Evolutionary conservation across 192 early-diverging fungal genomes (phyloP).

Genomic region (Chytriomyces sp.): DNA sequence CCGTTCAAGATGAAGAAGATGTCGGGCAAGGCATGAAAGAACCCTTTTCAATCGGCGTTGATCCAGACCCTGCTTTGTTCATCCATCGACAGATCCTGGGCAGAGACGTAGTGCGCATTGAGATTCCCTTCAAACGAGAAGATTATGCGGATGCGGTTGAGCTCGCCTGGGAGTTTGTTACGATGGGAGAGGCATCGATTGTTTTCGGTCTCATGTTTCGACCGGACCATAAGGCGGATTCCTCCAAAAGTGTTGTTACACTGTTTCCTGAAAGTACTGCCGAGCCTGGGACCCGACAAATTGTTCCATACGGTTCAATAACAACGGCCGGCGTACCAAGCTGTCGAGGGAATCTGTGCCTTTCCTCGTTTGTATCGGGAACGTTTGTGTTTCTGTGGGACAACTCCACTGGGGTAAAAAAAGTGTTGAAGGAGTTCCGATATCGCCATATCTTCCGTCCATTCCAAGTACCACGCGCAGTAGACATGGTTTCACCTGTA

Average conservation of each 20-base stretch:
- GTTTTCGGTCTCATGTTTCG: constrained; percentile 35
- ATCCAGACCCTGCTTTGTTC: background rate
- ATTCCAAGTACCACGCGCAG: constrained; percentile 34
- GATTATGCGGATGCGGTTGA: constrained; percentile 13
- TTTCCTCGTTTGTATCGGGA: constrained; percentile 31
- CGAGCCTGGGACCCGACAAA: constrained; percentile 28
- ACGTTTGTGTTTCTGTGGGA: constrained; percentile 40
- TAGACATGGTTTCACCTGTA: background rate
- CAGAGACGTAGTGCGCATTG: constrained; percentile 24
- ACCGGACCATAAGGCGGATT: constrained; percentile 23
- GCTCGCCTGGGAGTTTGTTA: constrained; percentile 39
- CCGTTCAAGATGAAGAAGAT: background rate
- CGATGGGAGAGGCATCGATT: constrained; percentile 26
- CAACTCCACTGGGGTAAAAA: constrained; percentile 34
- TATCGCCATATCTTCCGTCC: constrained; percentile 22
- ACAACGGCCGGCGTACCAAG: background rate
- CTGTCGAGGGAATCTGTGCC: constrained; percentile 29
- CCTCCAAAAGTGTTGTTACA: constrained; percentile 1
- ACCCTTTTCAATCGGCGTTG: constrained; percentile 27
- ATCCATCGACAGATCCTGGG: background rate
- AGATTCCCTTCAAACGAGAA: constrained; percentile 15
- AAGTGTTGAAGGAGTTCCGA: constrained; percentile 22
- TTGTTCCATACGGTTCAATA: constrained; percentile 17
- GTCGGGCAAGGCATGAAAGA: background rate
- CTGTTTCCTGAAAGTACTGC: constrained; percentile 31